A percentile compares a stretch with the other conserved stretches of the same genome.
Evolutionary conservation across 2,329 filamentous ascomycete species (phyloP).

Genomic region (Claviceps sp.): DNA sequence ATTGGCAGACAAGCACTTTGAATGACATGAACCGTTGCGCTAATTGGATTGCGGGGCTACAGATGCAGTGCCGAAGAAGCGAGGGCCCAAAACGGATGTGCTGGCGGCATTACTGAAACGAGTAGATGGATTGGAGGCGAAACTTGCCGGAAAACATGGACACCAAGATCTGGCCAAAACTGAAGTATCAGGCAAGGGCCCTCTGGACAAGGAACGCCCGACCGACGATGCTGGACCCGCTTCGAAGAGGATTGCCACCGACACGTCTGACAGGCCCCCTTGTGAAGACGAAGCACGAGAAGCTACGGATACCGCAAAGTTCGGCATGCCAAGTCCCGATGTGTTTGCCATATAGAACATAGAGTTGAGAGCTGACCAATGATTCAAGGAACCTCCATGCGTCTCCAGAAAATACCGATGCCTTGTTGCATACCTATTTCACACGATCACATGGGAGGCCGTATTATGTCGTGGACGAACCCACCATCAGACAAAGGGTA

Average conservation of each 20-base stretch:
- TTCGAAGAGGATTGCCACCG: constrained; percentile 26
- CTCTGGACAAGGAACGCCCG: background rate
- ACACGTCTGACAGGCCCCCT: constrained; percentile 16
- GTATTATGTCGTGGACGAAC: constrained; percentile 69
- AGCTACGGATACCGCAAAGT: background rate
- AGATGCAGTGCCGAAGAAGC: constrained; percentile 84
- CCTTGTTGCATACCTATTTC: constrained; percentile 68
- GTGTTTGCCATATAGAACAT: background rate
- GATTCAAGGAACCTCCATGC: constrained; percentile 30
- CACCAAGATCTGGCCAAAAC: constrained; percentile 10
- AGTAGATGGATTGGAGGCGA: constrained; percentile 73
- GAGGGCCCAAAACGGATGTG: constrained; percentile 82
- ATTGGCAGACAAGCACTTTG: too few species aligned
- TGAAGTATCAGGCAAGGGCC: background rate
- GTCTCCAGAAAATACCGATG: constrained; percentile 39
- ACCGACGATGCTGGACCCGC: constrained; percentile 20
- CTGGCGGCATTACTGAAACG: constrained; percentile 72
- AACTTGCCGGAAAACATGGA: constrained; percentile 55
- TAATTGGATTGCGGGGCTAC: background rate
- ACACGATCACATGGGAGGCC: constrained; percentile 67
- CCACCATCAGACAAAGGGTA: constrained; percentile 56
- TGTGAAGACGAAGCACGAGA: background rate
- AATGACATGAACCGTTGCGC: background rate
- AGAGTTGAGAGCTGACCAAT: background rate
- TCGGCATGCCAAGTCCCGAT: background rate